Evolutionary conservation across 495 filamentous ascomycete genomes (phyloP).

Genomic region (Hyaloscypha finlandica): DNA sequence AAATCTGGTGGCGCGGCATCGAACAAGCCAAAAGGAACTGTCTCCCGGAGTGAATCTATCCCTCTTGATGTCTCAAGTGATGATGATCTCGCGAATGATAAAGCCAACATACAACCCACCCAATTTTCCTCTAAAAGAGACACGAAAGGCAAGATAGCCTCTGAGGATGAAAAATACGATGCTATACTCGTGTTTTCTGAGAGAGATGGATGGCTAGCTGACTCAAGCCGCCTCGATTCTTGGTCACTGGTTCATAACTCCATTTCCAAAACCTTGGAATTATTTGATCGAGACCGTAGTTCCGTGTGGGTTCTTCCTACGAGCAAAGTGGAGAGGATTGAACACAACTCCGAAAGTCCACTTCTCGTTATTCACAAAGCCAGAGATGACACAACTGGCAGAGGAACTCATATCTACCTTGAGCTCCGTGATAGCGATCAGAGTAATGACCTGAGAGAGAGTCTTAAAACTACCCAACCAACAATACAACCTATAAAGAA

Average conservation of each 20-base stretch:
- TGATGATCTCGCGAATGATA: slow-evolving; percentile 1
- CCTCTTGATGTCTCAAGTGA: neutral
- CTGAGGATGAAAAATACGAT: neutral
- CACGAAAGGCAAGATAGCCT: neutral
- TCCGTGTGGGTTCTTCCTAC: neutral
- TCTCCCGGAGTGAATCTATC: neutral
- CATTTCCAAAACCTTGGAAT: neutral
- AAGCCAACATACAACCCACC: neutral
- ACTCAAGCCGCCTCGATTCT: neutral
- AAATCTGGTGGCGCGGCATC: neutral
- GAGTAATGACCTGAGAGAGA: neutral
- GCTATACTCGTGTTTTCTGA: neutral
- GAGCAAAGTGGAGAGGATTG: neutral
- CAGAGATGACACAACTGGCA: neutral
- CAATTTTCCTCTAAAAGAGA: neutral
- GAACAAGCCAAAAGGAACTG: neutral
- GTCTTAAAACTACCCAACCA: neutral
- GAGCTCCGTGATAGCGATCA: neutral
- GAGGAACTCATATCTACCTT: neutral
- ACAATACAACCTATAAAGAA: neutral
- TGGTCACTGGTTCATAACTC: neutral
- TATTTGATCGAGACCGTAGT: neutral
- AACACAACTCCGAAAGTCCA: neutral
- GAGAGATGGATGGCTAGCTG: neutral
- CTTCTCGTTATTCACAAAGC: neutral